Conservation (phyloP, 2,329 filamentous ascomycete species). For the Boeremia lycopersici region DNA sequence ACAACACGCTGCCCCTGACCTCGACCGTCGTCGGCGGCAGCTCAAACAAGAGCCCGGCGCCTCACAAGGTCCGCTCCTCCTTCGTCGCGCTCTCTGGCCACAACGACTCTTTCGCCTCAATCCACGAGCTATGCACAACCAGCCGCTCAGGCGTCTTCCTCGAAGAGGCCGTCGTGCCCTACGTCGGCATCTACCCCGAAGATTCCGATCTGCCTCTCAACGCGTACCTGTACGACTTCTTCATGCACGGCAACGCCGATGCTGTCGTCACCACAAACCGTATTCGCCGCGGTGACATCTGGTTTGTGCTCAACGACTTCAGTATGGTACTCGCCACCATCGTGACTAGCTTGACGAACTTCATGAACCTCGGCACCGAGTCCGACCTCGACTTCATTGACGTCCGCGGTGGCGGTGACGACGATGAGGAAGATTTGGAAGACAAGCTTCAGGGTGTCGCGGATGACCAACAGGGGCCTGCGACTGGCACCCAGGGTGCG, state of each 20-base stretch:
- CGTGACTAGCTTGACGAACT: slow-evolving; percentile 65
- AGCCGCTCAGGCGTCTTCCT: slow-evolving; percentile 73
- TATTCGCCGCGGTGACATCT: slow-evolving; percentile 70
- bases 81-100: slow-evolving; percentile 76
- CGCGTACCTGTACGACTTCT: slow-evolving; percentile 77
- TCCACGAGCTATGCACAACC: slow-evolving; percentile 70
- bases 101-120: slow-evolving; percentile 66
- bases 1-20: slow-evolving; percentile 66
- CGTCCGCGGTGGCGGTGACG: slow-evolving; percentile 58
- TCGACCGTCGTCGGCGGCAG: slow-evolving; percentile 53
- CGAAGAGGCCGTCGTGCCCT: slow-evolving; percentile 74
- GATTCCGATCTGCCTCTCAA: slow-evolving; percentile 64
- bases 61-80: slow-evolving; percentile 64
- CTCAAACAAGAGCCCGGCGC: slow-evolving; percentile 15
- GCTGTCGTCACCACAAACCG: slow-evolving; percentile 68
- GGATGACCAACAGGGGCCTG: slow-evolving; percentile 20
- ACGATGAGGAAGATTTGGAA: slow-evolving; percentile 54
- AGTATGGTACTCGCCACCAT: slow-evolving; percentile 72
- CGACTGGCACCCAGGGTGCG: slow-evolving; percentile 33
- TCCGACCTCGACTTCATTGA: slow-evolving; percentile 59
- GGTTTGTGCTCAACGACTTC: slow-evolving; percentile 74
- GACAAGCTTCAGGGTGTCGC: slow-evolving; percentile 45
- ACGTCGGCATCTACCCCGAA: slow-evolving; percentile 66
- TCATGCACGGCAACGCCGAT: slow-evolving; percentile 70
- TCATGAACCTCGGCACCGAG: slow-evolving; percentile 57